Conservation (phyloP, 2,329 filamentous ascomycete genomes). For the Monosporascus sp. region DNA sequence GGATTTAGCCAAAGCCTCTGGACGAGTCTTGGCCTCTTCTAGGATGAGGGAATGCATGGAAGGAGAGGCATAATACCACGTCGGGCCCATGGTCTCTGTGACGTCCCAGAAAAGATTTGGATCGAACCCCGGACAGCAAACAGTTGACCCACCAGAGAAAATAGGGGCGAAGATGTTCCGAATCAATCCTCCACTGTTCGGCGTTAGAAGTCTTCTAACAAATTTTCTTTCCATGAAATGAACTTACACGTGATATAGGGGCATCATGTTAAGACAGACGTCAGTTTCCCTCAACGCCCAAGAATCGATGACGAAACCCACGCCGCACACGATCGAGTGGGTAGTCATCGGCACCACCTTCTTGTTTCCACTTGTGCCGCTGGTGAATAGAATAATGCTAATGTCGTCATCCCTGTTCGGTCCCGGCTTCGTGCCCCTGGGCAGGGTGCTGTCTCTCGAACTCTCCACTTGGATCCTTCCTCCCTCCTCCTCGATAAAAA, state of each 20-base stretch:
- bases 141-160: conserved; percentile 47
- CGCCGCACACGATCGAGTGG: conserved; percentile 45
- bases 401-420: conserved; percentile 42
- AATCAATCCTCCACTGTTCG: conserved; percentile 43
- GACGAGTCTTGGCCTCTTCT: conserved; percentile 36
- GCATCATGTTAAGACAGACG: conserved; percentile 55
- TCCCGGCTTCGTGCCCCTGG: conserved; percentile 2
- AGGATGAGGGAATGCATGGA: conserved; percentile 53
- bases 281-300: conserved; percentile 44
- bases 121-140: conserved; percentile 50
- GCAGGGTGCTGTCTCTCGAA: neutral
- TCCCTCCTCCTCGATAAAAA: conserved; percentile 31
- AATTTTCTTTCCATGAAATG: neutral
- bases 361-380: conserved; percentile 53
- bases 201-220: neutral
- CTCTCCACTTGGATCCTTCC: conserved; percentile 29
- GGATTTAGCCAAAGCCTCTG: conserved; percentile 34
- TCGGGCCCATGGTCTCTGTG: conserved; percentile 40
- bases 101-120: conserved; percentile 52
- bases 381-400: conserved; percentile 50
- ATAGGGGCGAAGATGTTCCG: conserved; percentile 51
- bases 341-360: conserved; percentile 51
- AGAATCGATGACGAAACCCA: conserved; percentile 47
- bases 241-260: conserved; percentile 50
- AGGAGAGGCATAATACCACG: conserved; percentile 55